Conservation (phyloP, 2,329 filamentous ascomycete species). For the Paracamarosporium sp. region DNA sequence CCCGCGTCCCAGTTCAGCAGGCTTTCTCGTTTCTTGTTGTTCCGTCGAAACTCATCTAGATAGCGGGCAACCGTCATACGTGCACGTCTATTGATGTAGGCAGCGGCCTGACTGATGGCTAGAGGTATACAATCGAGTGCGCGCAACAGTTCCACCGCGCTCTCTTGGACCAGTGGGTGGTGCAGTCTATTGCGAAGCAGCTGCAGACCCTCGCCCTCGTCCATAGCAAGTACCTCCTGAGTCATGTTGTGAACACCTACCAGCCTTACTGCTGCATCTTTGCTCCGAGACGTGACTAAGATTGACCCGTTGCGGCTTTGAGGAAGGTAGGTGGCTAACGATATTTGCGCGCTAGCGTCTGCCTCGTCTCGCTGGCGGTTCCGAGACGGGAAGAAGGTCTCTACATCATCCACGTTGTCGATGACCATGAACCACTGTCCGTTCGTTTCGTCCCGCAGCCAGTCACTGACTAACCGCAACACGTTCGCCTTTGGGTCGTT, state of each 20-base stretch:
- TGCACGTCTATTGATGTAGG: constrained; percentile 34
- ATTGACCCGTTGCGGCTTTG: constrained; percentile 15
- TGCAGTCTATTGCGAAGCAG: constrained; percentile 31
- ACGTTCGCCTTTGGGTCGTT: constrained; percentile 14
- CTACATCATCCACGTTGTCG: constrained; percentile 20
- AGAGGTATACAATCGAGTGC: constrained; percentile 41
- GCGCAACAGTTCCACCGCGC: constrained; percentile 8
- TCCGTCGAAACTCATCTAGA: constrained; percentile 46
- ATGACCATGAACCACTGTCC: constrained; percentile 22
- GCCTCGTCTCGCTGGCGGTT: neutral
- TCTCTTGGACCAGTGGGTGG: constrained; percentile 4
- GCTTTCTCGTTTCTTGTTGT: constrained; percentile 31
- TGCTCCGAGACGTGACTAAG: constrained; percentile 16
- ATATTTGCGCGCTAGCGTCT: no score
- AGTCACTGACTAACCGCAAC: no score
- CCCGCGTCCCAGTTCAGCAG: constrained; percentile 23
- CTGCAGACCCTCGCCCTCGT: constrained; percentile 16
- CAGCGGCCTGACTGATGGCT: constrained; percentile 41
- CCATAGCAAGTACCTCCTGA: constrained; percentile 26
- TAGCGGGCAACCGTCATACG: constrained; percentile 39
- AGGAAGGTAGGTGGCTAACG: constrained; percentile 15
- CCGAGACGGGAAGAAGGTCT: constrained; percentile 5
- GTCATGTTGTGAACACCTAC: constrained; percentile 21
- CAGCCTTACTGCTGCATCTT: constrained; percentile 12
- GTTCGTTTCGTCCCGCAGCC: constrained; percentile 20